These are phyloP conservation scores for Xanthoconium purpureum DNA, from an alignment of 768 basidiomycete genomes.

Conservation along the genomic window DNA sequence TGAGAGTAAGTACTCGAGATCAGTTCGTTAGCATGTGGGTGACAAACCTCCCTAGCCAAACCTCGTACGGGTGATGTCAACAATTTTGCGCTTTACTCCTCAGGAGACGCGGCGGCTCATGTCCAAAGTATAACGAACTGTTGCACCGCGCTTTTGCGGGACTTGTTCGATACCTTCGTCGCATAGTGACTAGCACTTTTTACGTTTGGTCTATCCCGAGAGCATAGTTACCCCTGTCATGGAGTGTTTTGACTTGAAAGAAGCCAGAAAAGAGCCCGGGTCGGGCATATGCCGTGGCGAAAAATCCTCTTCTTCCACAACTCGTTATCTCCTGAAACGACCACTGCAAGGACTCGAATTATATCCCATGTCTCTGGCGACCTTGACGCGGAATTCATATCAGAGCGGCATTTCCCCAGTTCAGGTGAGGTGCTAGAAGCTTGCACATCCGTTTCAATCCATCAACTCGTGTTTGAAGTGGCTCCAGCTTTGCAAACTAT, in stretches of 20 bases:
- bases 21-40: background rate
- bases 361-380: constrained; percentile 58
- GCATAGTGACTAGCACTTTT: background rate
- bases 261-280: background rate
- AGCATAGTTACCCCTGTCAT: background rate
- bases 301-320: background rate
- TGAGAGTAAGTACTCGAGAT: constrained; percentile 68
- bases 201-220: background rate
- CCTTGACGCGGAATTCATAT: constrained; percentile 70
- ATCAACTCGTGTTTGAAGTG: constrained; percentile 44
- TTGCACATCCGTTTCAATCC: background rate
- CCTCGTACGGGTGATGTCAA: constrained; percentile 86
- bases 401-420: constrained; percentile 62
- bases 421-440: constrained; percentile 46
- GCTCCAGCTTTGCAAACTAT: constrained; percentile 61
- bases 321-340: background rate
- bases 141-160: background rate
- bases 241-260: background rate
- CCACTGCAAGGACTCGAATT: background rate
- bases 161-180: too few relatives aligned
- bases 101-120: constrained; percentile 88
- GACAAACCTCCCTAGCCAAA: constrained; percentile 56
- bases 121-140: constrained; percentile 64
- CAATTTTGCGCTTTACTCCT: constrained; percentile 91
- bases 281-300: too few relatives aligned